Percentiles rank a stretch among this genome's conserved stretches.
phyloP scores from a whole-genome alignment of 345 rosid species.

The Citrus mangshanensis region DNA sequence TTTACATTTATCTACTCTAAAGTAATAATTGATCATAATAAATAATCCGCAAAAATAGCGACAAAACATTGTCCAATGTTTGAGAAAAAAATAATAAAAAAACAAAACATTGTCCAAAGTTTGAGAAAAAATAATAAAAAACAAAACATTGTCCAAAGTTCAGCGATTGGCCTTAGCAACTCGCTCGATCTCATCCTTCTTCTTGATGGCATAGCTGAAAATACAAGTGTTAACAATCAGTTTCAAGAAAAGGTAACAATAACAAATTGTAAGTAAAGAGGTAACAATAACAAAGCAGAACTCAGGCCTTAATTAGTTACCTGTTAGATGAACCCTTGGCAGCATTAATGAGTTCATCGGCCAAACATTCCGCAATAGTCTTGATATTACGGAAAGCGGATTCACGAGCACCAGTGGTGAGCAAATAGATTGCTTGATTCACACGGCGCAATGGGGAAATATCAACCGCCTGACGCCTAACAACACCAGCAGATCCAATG shows the following conservation, averaged over 20 bases:
- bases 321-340: constrained; percentile 98
- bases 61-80: too few species aligned
- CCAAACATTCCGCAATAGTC: constrained; percentile 89
- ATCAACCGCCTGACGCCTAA: constrained; percentile 98
- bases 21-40: too few species aligned
- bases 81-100: too few species aligned
- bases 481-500: constrained; percentile 98
- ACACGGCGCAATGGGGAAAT: constrained; percentile 90
- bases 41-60: too few species aligned
- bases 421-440: constrained; percentile 79
- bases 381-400: constrained; percentile 91
- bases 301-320: constrained; percentile 17
- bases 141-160: constrained; percentile 1
- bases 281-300: neutral
- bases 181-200: constrained; percentile 95
- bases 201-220: constrained; percentile 83
- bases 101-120: too few species aligned
- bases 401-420: constrained; percentile 94
- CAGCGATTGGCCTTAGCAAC: constrained; percentile 98
- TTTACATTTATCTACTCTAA: too few species aligned
- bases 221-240: neutral
- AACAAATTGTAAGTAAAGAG: neutral
- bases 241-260: neutral
- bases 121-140: too few species aligned
- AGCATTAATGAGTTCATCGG: constrained; percentile 98